Base-by-base conservation (phyloP, 2,329 filamentous ascomycete species). In the Exophiala dermatitidis region DNA sequence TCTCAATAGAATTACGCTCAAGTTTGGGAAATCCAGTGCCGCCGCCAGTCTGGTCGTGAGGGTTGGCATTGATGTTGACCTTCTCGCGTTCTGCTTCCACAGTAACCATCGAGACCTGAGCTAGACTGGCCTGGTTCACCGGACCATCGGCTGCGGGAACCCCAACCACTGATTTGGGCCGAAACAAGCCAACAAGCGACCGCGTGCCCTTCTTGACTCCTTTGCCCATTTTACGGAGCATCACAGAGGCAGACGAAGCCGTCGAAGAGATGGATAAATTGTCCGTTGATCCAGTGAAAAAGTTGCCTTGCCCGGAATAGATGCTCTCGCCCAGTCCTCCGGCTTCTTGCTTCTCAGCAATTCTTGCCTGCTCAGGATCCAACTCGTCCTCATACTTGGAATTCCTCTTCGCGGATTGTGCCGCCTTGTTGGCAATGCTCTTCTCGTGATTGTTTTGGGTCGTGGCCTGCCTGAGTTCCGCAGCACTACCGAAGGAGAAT, bases 171-270 rank as follows among this genome's bases (percentile, higher is more conserved):
- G 91, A 97, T 70, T 97, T 98, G 0, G 93, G 91, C 58, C 93
- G 80, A 74, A 98, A 98, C 5, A 98, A 77, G 29, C 93, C 93
- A 62, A 94, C 94, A 50, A 98, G 81, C 28, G 90, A 96, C 45
- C 90, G 81, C 12, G 86, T 86, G 48, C 89, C 85, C 72, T 93
- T 94, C 79, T 95, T 97, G 83, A 97, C 86, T n/a, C 91, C 90
- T 60, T 90, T 89, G 52, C 93, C 93, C 93, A 98, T 98, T 75
- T 98, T 98, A 49, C 93, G 84, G 61, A 98, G 68, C 73, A 76
- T 76, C 47, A 75, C 70, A 9, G 72, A 75, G 3, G 73, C 72
- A 5, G 74, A 76, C 0, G 73, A 75, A 26, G 72, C 72, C 4
- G 73, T 75, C 1, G 73, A 75, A 1, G 72, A 74, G 19, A 76